Percentiles rank a stretch among this genome's conserved stretches.
Conservation (phyloP, 2,329 filamentous ascomycete genomes). For the Diaporthe vaccinii region DNA sequence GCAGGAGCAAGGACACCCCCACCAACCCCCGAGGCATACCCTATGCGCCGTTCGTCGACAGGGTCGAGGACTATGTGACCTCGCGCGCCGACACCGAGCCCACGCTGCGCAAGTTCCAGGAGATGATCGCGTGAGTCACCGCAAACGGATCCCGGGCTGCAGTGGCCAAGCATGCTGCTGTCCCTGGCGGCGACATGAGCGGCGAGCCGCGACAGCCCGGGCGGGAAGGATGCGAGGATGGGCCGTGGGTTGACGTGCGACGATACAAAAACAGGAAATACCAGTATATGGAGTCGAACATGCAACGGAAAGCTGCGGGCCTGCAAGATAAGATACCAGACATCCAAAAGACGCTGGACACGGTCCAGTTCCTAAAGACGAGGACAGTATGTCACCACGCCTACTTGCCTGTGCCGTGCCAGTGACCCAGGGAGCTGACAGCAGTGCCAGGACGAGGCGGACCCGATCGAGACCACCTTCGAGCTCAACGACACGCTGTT, state of each 20-base stretch:
- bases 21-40: constrained; percentile 89
- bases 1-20: constrained; percentile 63
- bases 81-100: constrained; percentile 83
- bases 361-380: constrained; percentile 85
- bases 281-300: constrained; percentile 98
- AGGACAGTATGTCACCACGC: constrained; percentile 69
- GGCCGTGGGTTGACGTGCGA: constrained; percentile 15
- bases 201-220: not conserved
- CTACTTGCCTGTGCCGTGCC: not conserved
- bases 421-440: not conserved
- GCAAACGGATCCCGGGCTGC: not conserved
- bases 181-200: not conserved
- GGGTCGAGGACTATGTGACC: constrained; percentile 88
- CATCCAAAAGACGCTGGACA: constrained; percentile 95
- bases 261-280: constrained; percentile 82
- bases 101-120: constrained; percentile 86
- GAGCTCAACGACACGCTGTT: constrained; percentile 97
- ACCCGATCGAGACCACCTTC: constrained; percentile 91
- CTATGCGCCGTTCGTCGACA: constrained; percentile 86
- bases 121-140: constrained; percentile 86
- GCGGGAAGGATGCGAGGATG: no score
- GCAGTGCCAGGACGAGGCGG: constrained; percentile 59
- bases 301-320: constrained; percentile 83
- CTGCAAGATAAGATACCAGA: constrained; percentile 96
- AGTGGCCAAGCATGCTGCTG: constrained; percentile 36